phyloP scores from a whole-genome alignment of 257 asterid genomes.

The Plectranthus barbatus region DNA sequence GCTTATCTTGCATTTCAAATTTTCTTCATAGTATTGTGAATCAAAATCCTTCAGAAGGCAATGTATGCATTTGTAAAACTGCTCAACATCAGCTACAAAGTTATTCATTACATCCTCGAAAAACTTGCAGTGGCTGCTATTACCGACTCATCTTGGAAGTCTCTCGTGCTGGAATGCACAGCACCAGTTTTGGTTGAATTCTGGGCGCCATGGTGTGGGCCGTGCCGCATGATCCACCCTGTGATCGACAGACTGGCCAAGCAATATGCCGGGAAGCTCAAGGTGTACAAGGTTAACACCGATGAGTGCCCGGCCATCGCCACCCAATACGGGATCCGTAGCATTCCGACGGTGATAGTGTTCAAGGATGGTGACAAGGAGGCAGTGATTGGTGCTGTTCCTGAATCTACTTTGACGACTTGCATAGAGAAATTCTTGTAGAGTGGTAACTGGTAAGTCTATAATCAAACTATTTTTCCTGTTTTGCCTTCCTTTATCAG shows the following conservation, averaged over 20 bases:
- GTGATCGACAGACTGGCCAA: slow-evolving; percentile 70
- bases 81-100: background rate
- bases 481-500: slow-evolving; percentile 11
- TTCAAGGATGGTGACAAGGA: slow-evolving; percentile 88
- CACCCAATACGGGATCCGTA: slow-evolving; percentile 74
- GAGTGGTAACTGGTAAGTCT: slow-evolving; percentile 18
- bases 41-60: background rate
- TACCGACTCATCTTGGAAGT: slow-evolving; percentile 53
- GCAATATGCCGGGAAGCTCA: slow-evolving; percentile 61
- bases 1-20: too few relatives aligned
- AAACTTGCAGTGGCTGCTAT: slow-evolving; percentile 48
- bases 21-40: background rate
- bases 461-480: slow-evolving; percentile 8
- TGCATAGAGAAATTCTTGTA: slow-evolving; percentile 76
- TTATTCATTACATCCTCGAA: too few relatives aligned
- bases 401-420: slow-evolving; percentile 58
- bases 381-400: slow-evolving; percentile 85
- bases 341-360: slow-evolving; percentile 86
- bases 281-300: slow-evolving; percentile 83
- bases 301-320: slow-evolving; percentile 81
- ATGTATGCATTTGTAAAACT: background rate
- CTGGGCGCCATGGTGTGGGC: slow-evolving; percentile 99
- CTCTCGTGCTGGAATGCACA: slow-evolving; percentile 43
- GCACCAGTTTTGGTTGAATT: slow-evolving; percentile 79
- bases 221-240: slow-evolving; percentile 91